Evolutionary conservation across 495 filamentous ascomycete species (phyloP).

Genomic region (Umbilicaria muhlenbergii): DNA sequence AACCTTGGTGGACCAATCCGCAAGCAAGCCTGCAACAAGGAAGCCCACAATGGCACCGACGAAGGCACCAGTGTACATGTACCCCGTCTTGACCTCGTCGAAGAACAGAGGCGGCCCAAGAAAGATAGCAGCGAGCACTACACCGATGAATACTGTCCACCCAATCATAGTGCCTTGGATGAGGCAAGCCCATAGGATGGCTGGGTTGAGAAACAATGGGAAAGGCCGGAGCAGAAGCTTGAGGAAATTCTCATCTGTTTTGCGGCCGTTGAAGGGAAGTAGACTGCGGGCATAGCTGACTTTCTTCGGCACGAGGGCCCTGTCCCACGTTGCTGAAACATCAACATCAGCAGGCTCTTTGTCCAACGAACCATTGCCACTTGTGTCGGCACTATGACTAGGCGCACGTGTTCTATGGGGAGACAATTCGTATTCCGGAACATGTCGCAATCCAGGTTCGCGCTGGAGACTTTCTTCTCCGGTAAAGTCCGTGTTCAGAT

Average conservation of each 20-base stretch:
- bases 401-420: background rate
- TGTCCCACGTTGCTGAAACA: too few species aligned
- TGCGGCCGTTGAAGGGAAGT: slow-evolving; percentile 63
- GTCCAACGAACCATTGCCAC: background rate
- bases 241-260: slow-evolving; percentile 47
- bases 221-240: slow-evolving; percentile 47
- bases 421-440: background rate
- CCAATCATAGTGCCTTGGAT: slow-evolving; percentile 86
- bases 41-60: slow-evolving; percentile 71
- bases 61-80: slow-evolving; percentile 79
- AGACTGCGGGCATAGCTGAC: slow-evolving; percentile 39
- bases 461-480: slow-evolving; percentile 10
- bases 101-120: slow-evolving; percentile 68
- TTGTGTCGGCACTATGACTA: slow-evolving; percentile 4
- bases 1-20: slow-evolving; percentile 52
- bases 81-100: slow-evolving; percentile 66
- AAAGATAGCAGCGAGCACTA: slow-evolving; percentile 72
- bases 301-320: slow-evolving; percentile 18
- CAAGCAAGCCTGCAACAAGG: slow-evolving; percentile 50
- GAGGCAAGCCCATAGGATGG: slow-evolving; percentile 76
- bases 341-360: background rate
- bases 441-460: background rate
- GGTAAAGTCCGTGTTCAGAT: slow-evolving; percentile 46
- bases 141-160: slow-evolving; percentile 89
- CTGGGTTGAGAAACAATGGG: slow-evolving; percentile 60